Percentiles rank a stretch among this genome's conserved stretches.
Conservation (phyloP, 345 rosid genomes). For the Salix exigua region DNA sequence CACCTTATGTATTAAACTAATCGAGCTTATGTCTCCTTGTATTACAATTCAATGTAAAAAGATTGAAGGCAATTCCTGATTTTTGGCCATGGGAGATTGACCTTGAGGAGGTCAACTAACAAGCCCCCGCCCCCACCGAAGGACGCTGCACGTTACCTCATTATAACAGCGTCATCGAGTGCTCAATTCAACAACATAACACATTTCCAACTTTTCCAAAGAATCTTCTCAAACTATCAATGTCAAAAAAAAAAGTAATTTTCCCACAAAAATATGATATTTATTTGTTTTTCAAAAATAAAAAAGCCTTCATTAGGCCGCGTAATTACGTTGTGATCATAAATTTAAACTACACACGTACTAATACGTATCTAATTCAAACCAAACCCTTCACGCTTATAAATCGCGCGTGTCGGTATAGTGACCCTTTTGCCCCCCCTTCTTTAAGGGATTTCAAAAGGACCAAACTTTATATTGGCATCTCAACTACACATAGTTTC, state of each 20-base stretch:
- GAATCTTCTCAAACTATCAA: not conserved
- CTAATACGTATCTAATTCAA: not conserved
- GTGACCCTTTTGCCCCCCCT: not conserved
- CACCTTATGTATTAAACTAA: too few species aligned
- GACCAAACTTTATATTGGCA: not conserved
- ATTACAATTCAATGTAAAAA: too few species aligned
- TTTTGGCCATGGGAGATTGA: too few species aligned
- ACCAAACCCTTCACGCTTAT: conserved; percentile 1
- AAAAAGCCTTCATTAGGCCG: not conserved
- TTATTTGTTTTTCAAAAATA: not conserved
- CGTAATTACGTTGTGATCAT: conserved; percentile 17
- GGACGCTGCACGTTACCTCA: too few species aligned
- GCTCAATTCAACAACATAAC: not conserved
- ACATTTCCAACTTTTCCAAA: not conserved
- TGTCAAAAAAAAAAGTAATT: not conserved
- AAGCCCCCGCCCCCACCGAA: too few species aligned
- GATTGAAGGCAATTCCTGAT: too few species aligned
- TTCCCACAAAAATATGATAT: too few species aligned
- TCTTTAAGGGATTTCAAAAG: not conserved
- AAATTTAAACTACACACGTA: not conserved
- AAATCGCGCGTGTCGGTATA: conserved; percentile 1
- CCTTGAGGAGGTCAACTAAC: too few species aligned
- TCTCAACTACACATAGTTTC: not conserved
- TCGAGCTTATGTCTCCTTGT: too few species aligned
- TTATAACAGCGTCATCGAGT: not conserved